Evolutionary conservation across 2,329 filamentous ascomycete species (phyloP).

Genomic region (Fusarium siculi): DNA sequence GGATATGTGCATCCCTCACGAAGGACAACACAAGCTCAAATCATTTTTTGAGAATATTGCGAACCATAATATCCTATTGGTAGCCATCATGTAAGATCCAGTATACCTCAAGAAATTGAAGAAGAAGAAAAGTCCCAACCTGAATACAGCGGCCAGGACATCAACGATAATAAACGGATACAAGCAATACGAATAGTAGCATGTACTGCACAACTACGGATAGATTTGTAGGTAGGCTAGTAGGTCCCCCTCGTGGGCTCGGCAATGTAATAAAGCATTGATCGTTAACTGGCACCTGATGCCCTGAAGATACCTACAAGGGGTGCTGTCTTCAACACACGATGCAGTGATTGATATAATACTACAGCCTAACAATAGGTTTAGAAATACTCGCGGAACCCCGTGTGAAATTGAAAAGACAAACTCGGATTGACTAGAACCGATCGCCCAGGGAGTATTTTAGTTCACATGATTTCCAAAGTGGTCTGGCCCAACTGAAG

Average conservation of each 20-base stretch:
- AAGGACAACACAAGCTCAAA: neutral
- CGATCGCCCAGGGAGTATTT: constrained; percentile 1
- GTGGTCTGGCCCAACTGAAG: constrained; percentile 27
- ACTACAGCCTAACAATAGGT: neutral
- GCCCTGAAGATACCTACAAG: constrained; percentile 30
- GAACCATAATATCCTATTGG: neutral
- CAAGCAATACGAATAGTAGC: neutral
- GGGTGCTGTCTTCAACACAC: constrained; percentile 17
- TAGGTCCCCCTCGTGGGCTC: constrained; percentile 25
- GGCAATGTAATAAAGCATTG: constrained; percentile 33
- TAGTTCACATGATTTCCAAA: constrained; percentile 29
- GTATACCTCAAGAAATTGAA: neutral
- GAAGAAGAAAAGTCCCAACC: neutral
- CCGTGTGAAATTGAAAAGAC: neutral
- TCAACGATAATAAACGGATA: neutral
- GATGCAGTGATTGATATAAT: neutral
- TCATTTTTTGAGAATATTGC: neutral
- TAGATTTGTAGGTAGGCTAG: neutral
- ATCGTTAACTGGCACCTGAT: constrained; percentile 35
- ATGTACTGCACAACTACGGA: no score
- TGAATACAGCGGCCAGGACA: neutral
- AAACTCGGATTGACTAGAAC: neutral
- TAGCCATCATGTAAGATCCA: neutral
- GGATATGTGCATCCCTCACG: neutral
- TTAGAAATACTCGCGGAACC: neutral